Base-by-base conservation (phyloP, 805 yeast genomes). In the Metahyphopichia silvanorum region DNA sequence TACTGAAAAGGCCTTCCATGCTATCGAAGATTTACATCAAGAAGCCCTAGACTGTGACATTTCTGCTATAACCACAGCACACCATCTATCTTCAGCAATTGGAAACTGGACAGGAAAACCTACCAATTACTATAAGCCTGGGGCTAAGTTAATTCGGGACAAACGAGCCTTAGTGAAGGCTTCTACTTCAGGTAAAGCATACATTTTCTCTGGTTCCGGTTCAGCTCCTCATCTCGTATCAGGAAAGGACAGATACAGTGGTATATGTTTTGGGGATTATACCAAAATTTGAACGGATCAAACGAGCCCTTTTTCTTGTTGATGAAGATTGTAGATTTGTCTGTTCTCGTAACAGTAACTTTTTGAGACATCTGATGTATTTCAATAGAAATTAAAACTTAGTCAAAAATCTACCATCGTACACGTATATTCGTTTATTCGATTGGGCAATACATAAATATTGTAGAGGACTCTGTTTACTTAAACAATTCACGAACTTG, bases 81-180 rank as follows among this genome's bases (percentile, higher is more conserved):
- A 93, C 57, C 99, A 93, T 53, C 69, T 93, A 35, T 85, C 73
- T 28, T 66, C 93, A 32, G 91, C 95, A 2, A 79, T 93, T 31
- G 98, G 93, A 57, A 81, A 80, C 43, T 93, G 98, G 96, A 96
- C 96, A 3, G 98, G 98, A 2, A 84, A 87, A 52, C 91, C 98
- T 22, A 76, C 86, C 53, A 87, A 91, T 51, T 93, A 82, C 63
- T 93, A 98, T 69, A 93, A 93, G 58, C 99, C 98, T 2, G 98
- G 93, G 30, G 98, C 98, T 23, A 93, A 93, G 57, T 65, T 88
- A 22, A 96, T 97, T 19, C 69, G 65, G 17, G 98, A 93, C 54
- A 79, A 82, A 47, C 70, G 76, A 34, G 91, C 96, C 1, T 65
- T 93, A 26, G 73, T 93, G 5, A 70, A 68, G 22, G 98, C 98